Evolutionary conservation across 768 basidiomycete genomes (phyloP), one percentile per base, ranked within the genome.

Genomic region (Auricularia auricula-judae): DNA sequence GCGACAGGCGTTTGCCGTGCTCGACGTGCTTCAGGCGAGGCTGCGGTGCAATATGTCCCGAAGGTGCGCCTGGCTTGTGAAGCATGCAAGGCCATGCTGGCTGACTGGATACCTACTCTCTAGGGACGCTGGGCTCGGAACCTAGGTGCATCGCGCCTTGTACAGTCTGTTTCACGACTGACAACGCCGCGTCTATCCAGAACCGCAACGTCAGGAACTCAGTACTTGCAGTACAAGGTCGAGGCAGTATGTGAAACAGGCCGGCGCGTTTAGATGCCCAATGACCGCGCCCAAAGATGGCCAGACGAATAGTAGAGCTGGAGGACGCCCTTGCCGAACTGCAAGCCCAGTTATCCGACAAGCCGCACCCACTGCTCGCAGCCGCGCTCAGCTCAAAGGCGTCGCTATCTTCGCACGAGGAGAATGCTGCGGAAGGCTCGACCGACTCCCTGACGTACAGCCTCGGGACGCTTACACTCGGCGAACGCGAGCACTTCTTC

Each of bases 341-440:
- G 0, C 87, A 92, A 67, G 73, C 78, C 10, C 23, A 33, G 3
- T 0, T 87, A 16, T 51, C 47, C 8, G 66, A 74, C 14, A 87
- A 89, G 8, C 75, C 72, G 7, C 89, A 92, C 65, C 85, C 86
- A 2, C 78, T 92, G 23, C 79, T 92, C 1, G 68, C 83, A 10
- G 88, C 91, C 0, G 89, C 91, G 4, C 80, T 89, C 35, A 92
- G 91, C 68, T 86, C 86, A 0, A 89, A 10, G 34, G 5, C 56
- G 29, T 29, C 29, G 29, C 29, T 29, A 3, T 29, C 29, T 29
- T 29, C 29, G 29, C 29, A 29, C 29, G 29, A 29, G 29, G 10
- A 59, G 29, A 11, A 8, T 29, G 56, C 18, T 1, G 34, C 23
- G 5, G 23, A 59, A 14, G 5, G 23, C 4, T 21, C 18, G 5